A percentile compares a stretch with the other conserved stretches of the same genome.
These are phyloP conservation scores for Torulaspora globosa DNA, from an alignment of 1,139 yeast genomes.

Conservation along the genomic window DNA sequence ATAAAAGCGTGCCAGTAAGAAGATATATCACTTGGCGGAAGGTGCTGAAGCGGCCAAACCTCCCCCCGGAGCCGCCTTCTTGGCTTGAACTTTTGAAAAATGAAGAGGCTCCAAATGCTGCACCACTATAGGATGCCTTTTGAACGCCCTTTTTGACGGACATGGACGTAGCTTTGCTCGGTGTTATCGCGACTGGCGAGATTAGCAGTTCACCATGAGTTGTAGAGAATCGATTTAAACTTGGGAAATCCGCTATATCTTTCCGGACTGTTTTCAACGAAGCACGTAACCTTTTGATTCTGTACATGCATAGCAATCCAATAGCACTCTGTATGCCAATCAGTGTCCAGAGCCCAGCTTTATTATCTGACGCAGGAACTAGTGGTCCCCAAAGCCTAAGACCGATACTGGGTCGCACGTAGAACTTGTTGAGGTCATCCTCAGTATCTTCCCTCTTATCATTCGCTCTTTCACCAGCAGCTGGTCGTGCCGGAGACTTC, in stretches of 20 bases:
- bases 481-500: conserved; percentile 17
- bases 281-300: conserved; percentile 23
- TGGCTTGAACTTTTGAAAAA: conserved; percentile 18
- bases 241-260: conserved; percentile 35
- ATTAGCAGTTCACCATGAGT: conserved; percentile 24
- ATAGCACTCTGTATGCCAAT: conserved; percentile 47
- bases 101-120: conserved; percentile 25
- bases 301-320: conserved; percentile 39
- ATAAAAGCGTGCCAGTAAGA: conserved; percentile 27
- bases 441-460: conserved; percentile 15
- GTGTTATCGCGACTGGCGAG: conserved; percentile 5
- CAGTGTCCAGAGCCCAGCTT: conserved; percentile 46
- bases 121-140: conserved; percentile 14
- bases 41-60: conserved; percentile 16
- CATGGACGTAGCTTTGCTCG: background rate
- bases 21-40: conserved; percentile 26
- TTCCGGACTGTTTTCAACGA: conserved; percentile 20
- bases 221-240: conserved; percentile 35
- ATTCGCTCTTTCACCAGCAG: conserved; percentile 12
- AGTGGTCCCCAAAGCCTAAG: conserved; percentile 58
- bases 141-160: background rate
- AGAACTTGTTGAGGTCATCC: conserved; percentile 26
- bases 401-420: conserved; percentile 51
- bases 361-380: conserved; percentile 60
- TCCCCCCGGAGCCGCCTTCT: conserved; percentile 4